Evolutionary conservation across 2,329 filamentous ascomycete genomes (phyloP).

Genomic region (Zymoseptoria ardabiliae): DNA sequence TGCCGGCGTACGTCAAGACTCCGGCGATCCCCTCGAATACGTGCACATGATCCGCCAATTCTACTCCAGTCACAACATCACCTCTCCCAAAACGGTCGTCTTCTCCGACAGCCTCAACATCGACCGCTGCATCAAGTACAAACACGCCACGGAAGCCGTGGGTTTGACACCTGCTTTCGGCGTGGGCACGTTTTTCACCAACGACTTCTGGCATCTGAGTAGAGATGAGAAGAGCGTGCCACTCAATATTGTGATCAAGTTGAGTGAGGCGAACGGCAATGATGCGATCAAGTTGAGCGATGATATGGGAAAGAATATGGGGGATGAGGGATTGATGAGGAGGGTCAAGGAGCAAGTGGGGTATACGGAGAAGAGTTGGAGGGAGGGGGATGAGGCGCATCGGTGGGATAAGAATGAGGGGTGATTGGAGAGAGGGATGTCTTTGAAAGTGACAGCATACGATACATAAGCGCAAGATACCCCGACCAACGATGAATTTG

Average conservation of each 20-base stretch:
- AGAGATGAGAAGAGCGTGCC: conserved; percentile 79
- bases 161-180: conserved; percentile 86
- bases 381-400: conserved; percentile 71
- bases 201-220: conserved; percentile 72
- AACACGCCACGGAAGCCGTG: conserved; percentile 67
- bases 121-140: conserved; percentile 85
- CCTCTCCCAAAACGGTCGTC: conserved; percentile 77
- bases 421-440: background rate
- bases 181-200: conserved; percentile 87
- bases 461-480: background rate
- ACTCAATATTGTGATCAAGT: conserved; percentile 96
- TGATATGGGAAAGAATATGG: conserved; percentile 91
- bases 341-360: conserved; percentile 79
- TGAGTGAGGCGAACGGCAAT: conserved; percentile 73
- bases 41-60: conserved; percentile 72
- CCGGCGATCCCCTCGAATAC: conserved; percentile 74
- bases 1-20: conserved; percentile 80
- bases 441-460: too few relatives aligned
- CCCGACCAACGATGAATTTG: too few relatives aligned
- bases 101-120: conserved; percentile 95
- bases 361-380: conserved; percentile 80
- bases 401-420: conserved; percentile 58
- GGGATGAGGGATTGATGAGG: conserved; percentile 68
- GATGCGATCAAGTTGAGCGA: conserved; percentile 84
- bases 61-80: conserved; percentile 68